Evolutionary conservation across 352 stramenopile genomes (phyloP).

Genomic region (Globisporangium spinosum): DNA sequence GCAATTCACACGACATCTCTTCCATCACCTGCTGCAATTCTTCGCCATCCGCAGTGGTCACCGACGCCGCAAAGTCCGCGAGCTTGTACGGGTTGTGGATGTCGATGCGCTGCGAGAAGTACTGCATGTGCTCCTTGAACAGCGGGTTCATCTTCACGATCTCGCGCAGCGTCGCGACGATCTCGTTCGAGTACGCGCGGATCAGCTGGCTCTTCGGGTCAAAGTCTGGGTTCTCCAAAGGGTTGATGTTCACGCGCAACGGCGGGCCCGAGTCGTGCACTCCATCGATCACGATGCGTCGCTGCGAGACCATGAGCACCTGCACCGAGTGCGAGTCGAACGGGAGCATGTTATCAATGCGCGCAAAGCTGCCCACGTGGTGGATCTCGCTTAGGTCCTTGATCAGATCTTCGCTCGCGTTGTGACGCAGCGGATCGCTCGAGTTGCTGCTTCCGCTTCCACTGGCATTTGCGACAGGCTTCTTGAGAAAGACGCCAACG

Average conservation of each 20-base stretch:
- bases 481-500: conserved; percentile 93
- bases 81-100: conserved; percentile 97
- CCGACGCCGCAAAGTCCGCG: conserved; percentile 95
- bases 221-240: conserved; percentile 66
- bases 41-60: conserved; percentile 93
- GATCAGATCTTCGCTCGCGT: conserved; percentile 84
- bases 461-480: conserved; percentile 24
- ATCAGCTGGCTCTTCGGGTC: conserved; percentile 89
- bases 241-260: conserved; percentile 62
- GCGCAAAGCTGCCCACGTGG: conserved; percentile 94
- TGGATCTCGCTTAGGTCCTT: conserved; percentile 93
- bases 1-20: conserved; percentile 93
- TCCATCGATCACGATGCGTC: conserved; percentile 79
- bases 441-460: conserved; percentile 5
- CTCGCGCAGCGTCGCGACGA: conserved; percentile 94
- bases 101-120: conserved; percentile 94
- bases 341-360: conserved; percentile 90
- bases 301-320: conserved; percentile 87
- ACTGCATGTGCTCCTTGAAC: conserved; percentile 97
- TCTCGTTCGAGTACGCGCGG: conserved; percentile 96
- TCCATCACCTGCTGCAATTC: conserved; percentile 94
- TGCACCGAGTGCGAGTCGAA: conserved; percentile 74
- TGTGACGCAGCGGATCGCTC: conserved; percentile 31
- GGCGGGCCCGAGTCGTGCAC: conserved; percentile 62
- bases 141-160: conserved; percentile 96